Evolutionary conservation across 257 asterid genomes (phyloP), one percentile per base, ranked within the genome.

Genomic region (Linderniella brevidens): DNA sequence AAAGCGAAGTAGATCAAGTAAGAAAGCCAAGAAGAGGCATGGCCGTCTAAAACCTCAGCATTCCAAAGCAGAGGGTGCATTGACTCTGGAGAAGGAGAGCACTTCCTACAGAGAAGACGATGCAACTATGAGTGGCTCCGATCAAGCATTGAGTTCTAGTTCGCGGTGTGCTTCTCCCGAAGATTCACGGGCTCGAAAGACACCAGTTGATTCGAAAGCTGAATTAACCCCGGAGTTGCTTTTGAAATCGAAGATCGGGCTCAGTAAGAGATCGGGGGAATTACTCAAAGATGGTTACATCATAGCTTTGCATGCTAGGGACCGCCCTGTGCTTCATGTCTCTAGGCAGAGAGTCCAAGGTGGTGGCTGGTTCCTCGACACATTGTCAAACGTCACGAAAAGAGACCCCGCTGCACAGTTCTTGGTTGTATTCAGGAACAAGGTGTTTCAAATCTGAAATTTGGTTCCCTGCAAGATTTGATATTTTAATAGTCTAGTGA

Each of bases 361-460:
- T 8, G 96, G 99, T 48, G 99, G 93, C 39, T 92, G 99, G 99
- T 86, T 92, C 74, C 81, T 92, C 20, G 99, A 92, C 58, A 69
- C 96, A 12, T 58, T 77, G 75, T 64, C 93, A 16, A 77, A 72
- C 61, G 86, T 86, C 13, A 69, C 95, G 45, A 85, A 77, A 78
- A 82, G 93, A 65, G 99, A 92, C 70, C 99, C 99, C 53, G 94
- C 96, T 18, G 86, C 99, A 54, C 99, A 92, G 68, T 86, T 92
- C 68, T 86, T 92, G 41, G 84, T 86, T 53, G 98, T 72, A 46
- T 70, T 70, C 64, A 73, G 88, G 59, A 77, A 70, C 85, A 82
- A 86, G 99, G 99, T 85, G 36, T 49, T 73, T 64, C n/a, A 20
- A 56, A 51, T 13, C 53, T 11, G 40, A 51, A 14, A 36, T 54